A percentile compares a stretch with the other conserved stretches of the same genome.
These are phyloP conservation scores for Mycosphaerella arachidis DNA, from an alignment of 2,329 filamentous ascomycete genomes.

Conservation along the genomic window DNA sequence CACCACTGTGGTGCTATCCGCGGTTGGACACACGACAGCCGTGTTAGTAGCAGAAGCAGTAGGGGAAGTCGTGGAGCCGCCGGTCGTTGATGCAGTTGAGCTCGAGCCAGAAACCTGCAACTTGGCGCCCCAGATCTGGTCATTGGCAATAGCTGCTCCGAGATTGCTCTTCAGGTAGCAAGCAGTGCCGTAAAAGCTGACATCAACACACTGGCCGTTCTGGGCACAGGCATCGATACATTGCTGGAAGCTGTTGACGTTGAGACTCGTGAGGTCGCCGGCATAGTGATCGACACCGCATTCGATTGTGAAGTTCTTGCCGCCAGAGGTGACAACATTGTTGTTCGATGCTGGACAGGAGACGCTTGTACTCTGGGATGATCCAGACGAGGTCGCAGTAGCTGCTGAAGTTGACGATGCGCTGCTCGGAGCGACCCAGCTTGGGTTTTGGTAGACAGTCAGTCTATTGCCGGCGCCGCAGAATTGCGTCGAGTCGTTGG, in stretches of 20 bases:
- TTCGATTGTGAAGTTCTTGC: slow-evolving; percentile 28
- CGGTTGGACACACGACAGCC: slow-evolving; percentile 17
- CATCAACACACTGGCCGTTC: slow-evolving; percentile 31
- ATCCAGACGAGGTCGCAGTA: slow-evolving; percentile 10
- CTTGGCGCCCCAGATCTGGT: slow-evolving; percentile 26
- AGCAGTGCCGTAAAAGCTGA: slow-evolving; percentile 28
- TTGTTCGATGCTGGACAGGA: slow-evolving; percentile 29
- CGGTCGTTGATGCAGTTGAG: neutral
- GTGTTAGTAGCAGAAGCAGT: slow-evolving; percentile 8
- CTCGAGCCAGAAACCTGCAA: slow-evolving; percentile 15
- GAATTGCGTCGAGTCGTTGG: slow-evolving; percentile 23
- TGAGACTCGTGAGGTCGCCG: slow-evolving; percentile 27
- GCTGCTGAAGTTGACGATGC: slow-evolving; percentile 11
- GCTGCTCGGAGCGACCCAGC: slow-evolving; percentile 16
- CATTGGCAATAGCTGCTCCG: slow-evolving; percentile 19
- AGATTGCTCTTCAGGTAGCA: slow-evolving; percentile 33
- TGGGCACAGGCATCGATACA: slow-evolving; percentile 32
- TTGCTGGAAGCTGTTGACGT: slow-evolving; percentile 23
- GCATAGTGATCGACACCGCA: slow-evolving; percentile 22
- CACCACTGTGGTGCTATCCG: slow-evolving; percentile 18
- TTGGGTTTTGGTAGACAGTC: slow-evolving; percentile 20
- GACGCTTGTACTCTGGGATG: slow-evolving; percentile 13
- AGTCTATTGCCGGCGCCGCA: slow-evolving; percentile 29
- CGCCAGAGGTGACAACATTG: slow-evolving; percentile 21
- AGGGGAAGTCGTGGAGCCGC: slow-evolving; percentile 6